Conservation (phyloP, 192 early-diverging fungal species). For the Kappamyces sp. region DNA sequence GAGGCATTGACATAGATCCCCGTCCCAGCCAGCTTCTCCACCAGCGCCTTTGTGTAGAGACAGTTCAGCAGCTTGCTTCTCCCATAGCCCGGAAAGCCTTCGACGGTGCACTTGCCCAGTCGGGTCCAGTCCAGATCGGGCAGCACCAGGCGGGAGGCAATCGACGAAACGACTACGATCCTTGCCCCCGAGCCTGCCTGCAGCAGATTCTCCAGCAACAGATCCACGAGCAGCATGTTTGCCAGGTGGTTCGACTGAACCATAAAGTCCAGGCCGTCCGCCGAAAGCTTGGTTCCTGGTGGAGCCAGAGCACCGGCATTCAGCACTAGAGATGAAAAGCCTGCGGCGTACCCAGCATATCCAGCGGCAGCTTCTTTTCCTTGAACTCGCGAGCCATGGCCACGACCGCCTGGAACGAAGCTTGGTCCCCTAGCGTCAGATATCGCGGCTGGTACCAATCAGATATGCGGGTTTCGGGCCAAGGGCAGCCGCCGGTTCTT, state of each 20-base stretch:
- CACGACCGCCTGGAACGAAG: no score
- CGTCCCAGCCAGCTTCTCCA: background rate
- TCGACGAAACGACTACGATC: background rate
- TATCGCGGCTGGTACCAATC: no score
- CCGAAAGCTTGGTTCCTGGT: background rate
- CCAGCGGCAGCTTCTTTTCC: background rate
- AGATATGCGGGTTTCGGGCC: no score
- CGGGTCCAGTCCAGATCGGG: background rate
- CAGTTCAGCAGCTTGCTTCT: conserved; percentile 1
- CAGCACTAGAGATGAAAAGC: background rate
- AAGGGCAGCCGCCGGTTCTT: no score
- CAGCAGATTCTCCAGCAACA: background rate
- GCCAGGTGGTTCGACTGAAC: background rate
- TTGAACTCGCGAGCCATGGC: no score
- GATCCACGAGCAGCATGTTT: background rate
- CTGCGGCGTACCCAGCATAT: background rate
- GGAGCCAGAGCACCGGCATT: conserved; percentile 2
- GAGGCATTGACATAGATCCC: background rate
- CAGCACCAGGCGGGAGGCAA: background rate
- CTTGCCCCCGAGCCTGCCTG: background rate
- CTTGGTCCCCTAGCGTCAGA: no score
- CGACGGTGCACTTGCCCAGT: background rate
- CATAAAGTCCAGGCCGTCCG: background rate
- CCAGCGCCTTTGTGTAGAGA: background rate
- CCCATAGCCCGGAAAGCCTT: background rate